Evolutionary conservation across 2,329 filamentous ascomycete genomes (phyloP).

Genomic region (Herpotrichia juniperi): DNA sequence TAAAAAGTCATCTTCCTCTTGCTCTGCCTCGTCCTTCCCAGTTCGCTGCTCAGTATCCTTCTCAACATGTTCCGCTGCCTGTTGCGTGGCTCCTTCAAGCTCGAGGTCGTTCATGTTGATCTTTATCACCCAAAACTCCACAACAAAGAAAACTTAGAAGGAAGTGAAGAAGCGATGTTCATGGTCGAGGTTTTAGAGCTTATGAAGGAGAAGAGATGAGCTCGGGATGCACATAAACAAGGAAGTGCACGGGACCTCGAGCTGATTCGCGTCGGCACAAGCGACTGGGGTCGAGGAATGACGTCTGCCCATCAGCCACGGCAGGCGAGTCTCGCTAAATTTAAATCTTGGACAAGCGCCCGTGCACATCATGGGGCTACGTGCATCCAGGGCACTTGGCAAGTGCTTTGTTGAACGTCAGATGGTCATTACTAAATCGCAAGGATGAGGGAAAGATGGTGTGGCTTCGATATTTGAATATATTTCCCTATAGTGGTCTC

Average conservation of each 20-base stretch:
- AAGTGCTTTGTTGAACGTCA: background rate
- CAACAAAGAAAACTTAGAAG: background rate
- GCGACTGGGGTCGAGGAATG: background rate
- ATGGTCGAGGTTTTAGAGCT: background rate
- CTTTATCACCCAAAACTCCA: background rate
- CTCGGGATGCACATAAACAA: background rate
- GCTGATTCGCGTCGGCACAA: background rate
- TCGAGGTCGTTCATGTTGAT: constrained; percentile 55
- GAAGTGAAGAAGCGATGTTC: background rate
- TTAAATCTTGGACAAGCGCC: background rate
- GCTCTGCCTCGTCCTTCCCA: constrained; percentile 42
- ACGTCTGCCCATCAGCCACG: background rate
- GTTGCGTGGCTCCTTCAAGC: constrained; percentile 55
- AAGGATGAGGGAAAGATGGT: no score
- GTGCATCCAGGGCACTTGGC: background rate
- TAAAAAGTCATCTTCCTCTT: constrained; percentile 50
- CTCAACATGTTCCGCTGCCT: constrained; percentile 55
- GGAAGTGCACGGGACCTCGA: background rate
- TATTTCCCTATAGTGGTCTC: background rate
- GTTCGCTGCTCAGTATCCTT: constrained; percentile 36
- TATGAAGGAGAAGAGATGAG: background rate
- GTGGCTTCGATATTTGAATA: no score
- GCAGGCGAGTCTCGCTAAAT: background rate
- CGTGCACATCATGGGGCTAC: background rate
- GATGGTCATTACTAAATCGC: background rate